phyloP scores from a whole-genome alignment of 2,329 filamentous ascomycete genomes.

The Exserohilum turcica region DNA sequence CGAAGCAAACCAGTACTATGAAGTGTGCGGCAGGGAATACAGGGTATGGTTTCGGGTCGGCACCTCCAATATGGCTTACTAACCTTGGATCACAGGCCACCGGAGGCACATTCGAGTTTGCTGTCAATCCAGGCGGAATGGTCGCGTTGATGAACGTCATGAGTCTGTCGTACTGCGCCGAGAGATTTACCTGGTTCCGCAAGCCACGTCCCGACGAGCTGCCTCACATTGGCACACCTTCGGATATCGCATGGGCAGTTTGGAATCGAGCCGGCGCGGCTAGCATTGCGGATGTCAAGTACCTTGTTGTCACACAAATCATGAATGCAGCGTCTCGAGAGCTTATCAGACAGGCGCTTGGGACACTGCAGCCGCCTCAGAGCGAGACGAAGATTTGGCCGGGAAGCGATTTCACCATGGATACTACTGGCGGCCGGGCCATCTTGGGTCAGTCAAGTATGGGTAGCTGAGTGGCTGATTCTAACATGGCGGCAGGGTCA shows the following conservation, averaged over 20 bases:
- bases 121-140: conserved; percentile 6
- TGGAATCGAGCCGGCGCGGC: conserved; percentile 14
- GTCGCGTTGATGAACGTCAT: conserved; percentile 15
- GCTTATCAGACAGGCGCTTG: conserved; percentile 3
- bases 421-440: conserved; percentile 3
- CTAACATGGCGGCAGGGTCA: conserved; percentile 8
- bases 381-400: conserved; percentile 16
- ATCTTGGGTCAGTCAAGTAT: conserved; percentile 12
- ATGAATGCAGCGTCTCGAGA: conserved; percentile 10
- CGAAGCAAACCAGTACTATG: conserved; percentile 12
- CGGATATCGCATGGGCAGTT: conserved; percentile 18
- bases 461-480: not conserved
- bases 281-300: conserved; percentile 12
- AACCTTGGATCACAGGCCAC: conserved; percentile 5
- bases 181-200: conserved; percentile 9
- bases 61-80: not conserved
- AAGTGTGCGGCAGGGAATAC: conserved; percentile 15
- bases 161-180: conserved; percentile 7
- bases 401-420: conserved; percentile 11
- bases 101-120: conserved; percentile 12
- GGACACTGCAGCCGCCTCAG: conserved; percentile 5
- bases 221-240: conserved; percentile 8
- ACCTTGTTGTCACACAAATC: conserved; percentile 15
- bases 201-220: conserved; percentile 7
- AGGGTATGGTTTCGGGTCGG: not conserved